Evolutionary conservation across 495 filamentous ascomycete genomes (phyloP), one percentile per base, ranked within the genome.

Genomic region (Penicillium bialowiezense): DNA sequence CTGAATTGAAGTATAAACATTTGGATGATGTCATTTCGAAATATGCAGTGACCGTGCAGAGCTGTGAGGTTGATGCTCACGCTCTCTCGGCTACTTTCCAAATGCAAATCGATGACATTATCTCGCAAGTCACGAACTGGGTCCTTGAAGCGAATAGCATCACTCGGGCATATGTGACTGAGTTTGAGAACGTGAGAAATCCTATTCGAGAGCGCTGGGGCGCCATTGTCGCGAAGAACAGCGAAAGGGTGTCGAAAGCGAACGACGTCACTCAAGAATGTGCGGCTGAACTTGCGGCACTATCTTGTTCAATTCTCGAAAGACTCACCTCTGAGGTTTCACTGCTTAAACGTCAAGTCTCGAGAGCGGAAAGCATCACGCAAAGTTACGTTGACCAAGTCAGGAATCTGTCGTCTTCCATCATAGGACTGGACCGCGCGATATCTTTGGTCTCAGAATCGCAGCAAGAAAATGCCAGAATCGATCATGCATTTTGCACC

Each of bases 401-500:
- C 15, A 31, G 3, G 18, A 41, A 20, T 46, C 26, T 21, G 19
- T 48, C 28, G 13, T 42, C 14, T 26, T 35, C 31, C 24, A 40
- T 32, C 23, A 7, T 39, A 2, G 36, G 45, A 31, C 29, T 56
- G 15, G 21, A 33, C 3, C 33, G 26, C 17, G 18, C 57, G 5
- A 28, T 54, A 15, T 13, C 26, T 21, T 12, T 18, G 3, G 8
- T 63, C n/a, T 13, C 10, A 7, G 14, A 51, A n/a, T 48, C 21
- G 13, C 10, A 45, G 6, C 20, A 20, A 6, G 14, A 1, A 3
- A 12, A 17, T 23, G 18, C 14, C 18, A 24, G 15, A 5, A 23
- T 63, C 14, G 59, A 58, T 18, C 38, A 56, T 39, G 40, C 55
- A 13, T 65, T 52, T 39, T 63, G 60, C 45, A 37, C 41, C 6